phyloP scores from a whole-genome alignment of 805 yeast genomes.

The Ogataea saltuana region DNA sequence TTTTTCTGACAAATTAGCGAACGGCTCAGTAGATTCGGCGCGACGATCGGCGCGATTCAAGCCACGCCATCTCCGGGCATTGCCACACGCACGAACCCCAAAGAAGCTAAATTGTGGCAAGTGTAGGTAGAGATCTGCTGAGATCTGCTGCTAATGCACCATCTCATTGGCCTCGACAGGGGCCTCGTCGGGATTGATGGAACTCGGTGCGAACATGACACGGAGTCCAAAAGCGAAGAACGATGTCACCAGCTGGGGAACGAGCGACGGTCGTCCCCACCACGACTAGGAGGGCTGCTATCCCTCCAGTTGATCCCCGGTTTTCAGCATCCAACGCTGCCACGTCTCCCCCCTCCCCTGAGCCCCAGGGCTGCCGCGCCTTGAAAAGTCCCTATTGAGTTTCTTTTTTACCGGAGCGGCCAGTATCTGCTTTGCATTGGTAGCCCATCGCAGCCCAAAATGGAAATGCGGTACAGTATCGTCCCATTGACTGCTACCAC shows the following conservation, averaged over 20 bases:
- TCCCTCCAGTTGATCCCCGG: too few species aligned
- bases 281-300: too few species aligned
- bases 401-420: not conserved
- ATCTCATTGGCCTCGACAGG: not conserved
- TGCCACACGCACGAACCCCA: not conserved
- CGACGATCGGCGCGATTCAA: not conserved
- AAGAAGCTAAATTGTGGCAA: not conserved
- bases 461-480: not conserved
- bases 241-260: too few species aligned
- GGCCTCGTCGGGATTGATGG: not conserved
- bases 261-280: too few species aligned
- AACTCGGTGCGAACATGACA: too few species aligned
- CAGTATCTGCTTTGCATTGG: not conserved
- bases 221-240: too few species aligned
- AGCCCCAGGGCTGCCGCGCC: too few species aligned
- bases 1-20: not conserved
- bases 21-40: not conserved
- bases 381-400: too few species aligned
- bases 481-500: not conserved
- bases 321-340: too few species aligned
- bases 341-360: too few species aligned
- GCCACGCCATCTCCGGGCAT: too few species aligned
- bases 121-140: not conserved
- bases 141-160: not conserved
- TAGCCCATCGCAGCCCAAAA: not conserved